These are phyloP conservation scores for Coffea canephora DNA, from an alignment of 257 asterid species.

Conservation along the genomic window DNA sequence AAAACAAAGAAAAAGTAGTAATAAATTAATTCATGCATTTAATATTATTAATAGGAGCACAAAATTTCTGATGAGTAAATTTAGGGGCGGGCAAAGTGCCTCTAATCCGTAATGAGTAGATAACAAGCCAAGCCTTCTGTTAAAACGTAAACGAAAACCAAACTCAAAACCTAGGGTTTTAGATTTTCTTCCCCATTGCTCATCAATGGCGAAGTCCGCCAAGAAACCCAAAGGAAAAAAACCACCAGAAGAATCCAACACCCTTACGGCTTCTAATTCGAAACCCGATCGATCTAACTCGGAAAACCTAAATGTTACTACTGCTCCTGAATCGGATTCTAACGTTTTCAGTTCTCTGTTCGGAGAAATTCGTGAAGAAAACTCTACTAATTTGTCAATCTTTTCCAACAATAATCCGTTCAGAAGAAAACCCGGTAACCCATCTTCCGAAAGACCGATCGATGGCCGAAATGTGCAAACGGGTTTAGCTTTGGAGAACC, in stretches of 20 bases:
- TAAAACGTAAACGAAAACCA: slow-evolving; percentile 1
- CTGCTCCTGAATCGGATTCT: slow-evolving; percentile 31
- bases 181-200: neutral
- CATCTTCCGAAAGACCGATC: slow-evolving; percentile 16
- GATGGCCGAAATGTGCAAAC: neutral
- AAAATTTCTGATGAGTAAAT: no score
- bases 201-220: slow-evolving; percentile 22
- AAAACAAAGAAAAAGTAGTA: no score
- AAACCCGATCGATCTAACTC: slow-evolving; percentile 6
- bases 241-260: neutral
- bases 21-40: no score
- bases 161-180: slow-evolving; percentile 15
- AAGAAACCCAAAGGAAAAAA: slow-evolving; percentile 18
- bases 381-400: slow-evolving; percentile 33
- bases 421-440: slow-evolving; percentile 46
- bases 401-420: slow-evolving; percentile 82
- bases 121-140: no score
- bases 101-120: no score
- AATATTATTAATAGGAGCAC: no score
- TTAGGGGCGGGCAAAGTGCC: no score
- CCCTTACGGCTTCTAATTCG: slow-evolving; percentile 1
- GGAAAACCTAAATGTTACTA: neutral
- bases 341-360: slow-evolving; percentile 55
- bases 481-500: neutral
- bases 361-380: slow-evolving; percentile 43